Evolutionary conservation across 1,139 yeast genomes (phyloP).

Genomic region (Taphrina betulina): DNA sequence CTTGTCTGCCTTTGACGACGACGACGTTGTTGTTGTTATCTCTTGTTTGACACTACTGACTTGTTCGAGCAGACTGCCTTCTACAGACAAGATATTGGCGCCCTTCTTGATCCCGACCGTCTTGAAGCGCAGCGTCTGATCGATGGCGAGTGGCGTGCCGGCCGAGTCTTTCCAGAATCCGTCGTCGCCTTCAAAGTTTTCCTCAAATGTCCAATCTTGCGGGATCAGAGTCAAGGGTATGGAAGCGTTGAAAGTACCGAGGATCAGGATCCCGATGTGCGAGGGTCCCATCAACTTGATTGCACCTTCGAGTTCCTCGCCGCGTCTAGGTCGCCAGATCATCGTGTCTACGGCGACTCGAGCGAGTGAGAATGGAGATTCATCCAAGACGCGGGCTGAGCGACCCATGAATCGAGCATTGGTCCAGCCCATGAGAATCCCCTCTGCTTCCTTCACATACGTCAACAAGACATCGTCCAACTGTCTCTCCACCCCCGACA

Average conservation of each 20-base stretch:
- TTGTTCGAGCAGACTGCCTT: slow-evolving; percentile 18
- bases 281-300: slow-evolving; percentile 92
- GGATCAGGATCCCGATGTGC: slow-evolving; percentile 84
- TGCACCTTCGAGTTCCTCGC: slow-evolving; percentile 76
- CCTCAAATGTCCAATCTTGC: slow-evolving; percentile 69
- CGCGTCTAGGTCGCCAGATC: slow-evolving; percentile 84
- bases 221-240: slow-evolving; percentile 85
- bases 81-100: slow-evolving; percentile 24
- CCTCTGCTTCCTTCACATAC: slow-evolving; percentile 67
- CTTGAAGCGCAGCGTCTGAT: slow-evolving; percentile 10
- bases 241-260: slow-evolving; percentile 92
- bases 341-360: slow-evolving; percentile 85
- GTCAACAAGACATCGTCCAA: slow-evolving; percentile 86
- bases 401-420: slow-evolving; percentile 46
- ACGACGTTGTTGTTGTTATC: background rate
- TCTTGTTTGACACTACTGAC: slow-evolving; percentile 5
- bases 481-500: slow-evolving; percentile 51
- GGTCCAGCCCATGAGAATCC: slow-evolving; percentile 78
- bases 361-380: slow-evolving; percentile 81
- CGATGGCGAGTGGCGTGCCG: slow-evolving; percentile 11
- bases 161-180: slow-evolving; percentile 32
- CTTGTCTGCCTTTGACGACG: background rate
- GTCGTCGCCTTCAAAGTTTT: slow-evolving; percentile 62
- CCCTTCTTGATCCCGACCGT: slow-evolving; percentile 30
- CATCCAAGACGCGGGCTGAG: slow-evolving; percentile 68